Evolutionary conservation across 345 rosid species (phyloP).

Genomic region (Ceriops decandra): DNA sequence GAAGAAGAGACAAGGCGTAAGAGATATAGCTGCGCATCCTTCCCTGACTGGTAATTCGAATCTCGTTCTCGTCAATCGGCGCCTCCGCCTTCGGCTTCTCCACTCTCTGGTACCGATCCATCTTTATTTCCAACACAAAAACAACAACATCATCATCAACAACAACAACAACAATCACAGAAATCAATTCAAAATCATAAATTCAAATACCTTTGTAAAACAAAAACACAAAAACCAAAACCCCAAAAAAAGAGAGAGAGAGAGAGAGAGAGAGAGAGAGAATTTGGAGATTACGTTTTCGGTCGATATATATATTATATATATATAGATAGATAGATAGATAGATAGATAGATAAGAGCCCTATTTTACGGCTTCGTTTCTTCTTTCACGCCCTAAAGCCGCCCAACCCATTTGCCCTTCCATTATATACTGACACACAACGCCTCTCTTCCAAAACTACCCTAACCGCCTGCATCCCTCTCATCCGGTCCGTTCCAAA

Average conservation of each 20-base stretch:
- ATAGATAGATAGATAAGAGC: slow-evolving; percentile 30
- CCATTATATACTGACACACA: slow-evolving; percentile 1
- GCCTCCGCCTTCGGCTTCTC: slow-evolving; percentile 73
- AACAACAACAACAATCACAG: not conserved
- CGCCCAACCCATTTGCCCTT: not conserved
- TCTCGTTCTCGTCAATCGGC: slow-evolving; percentile 81
- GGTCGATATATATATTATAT: slow-evolving; percentile 4
- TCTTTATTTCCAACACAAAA: slow-evolving; percentile 20
- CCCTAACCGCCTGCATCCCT: slow-evolving; percentile 6
- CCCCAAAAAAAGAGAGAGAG: no score
- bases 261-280: not conserved
- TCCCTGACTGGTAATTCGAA: slow-evolving; percentile 83
- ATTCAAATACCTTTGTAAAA: no score
- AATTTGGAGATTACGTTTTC: slow-evolving; percentile 20
- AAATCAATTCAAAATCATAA: not conserved
- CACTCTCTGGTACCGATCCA: slow-evolving; percentile 81
- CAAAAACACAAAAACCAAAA: no score
- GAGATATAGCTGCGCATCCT: slow-evolving; percentile 84
- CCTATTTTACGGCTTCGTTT: slow-evolving; percentile 69
- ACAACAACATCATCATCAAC: no score
- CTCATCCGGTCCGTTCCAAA: no score
- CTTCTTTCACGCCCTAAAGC: slow-evolving; percentile 39
- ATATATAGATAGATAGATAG: not conserved
- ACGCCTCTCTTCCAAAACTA: slow-evolving; percentile 5
- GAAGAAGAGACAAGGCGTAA: slow-evolving; percentile 78